These are phyloP conservation scores for Neurospora sp. DNA, from an alignment of 495 filamentous ascomycete genomes.

Conservation along the genomic window DNA sequence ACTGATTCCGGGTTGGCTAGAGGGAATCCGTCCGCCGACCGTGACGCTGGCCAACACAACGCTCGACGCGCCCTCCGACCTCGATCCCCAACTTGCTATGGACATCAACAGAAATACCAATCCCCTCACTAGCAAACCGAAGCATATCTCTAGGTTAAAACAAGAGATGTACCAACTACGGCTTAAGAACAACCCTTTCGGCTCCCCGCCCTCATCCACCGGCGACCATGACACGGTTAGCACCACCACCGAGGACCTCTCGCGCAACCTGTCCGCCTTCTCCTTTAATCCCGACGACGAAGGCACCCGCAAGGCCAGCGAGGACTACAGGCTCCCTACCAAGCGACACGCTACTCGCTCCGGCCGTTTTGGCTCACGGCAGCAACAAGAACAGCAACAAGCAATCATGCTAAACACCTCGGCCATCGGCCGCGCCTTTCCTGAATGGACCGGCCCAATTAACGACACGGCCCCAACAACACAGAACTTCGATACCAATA, in stretches of 20 bases:
- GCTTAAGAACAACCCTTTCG: slow-evolving; percentile 33
- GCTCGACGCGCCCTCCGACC: slow-evolving; percentile 11
- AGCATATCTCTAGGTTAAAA: slow-evolving; percentile 25
- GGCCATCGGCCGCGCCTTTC: slow-evolving; percentile 50
- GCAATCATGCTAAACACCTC: slow-evolving; percentile 46
- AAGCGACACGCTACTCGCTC: slow-evolving; percentile 15
- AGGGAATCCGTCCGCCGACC: not conserved
- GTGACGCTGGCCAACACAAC: slow-evolving; percentile 2
- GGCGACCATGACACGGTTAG: slow-evolving; percentile 42
- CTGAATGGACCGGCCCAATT: slow-evolving; percentile 39
- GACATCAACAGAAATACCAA: slow-evolving; percentile 24
- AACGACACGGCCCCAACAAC: slow-evolving; percentile 10
- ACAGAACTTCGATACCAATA: slow-evolving; percentile 13
- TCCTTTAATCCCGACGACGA: slow-evolving; percentile 36
- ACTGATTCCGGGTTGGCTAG: not conserved
- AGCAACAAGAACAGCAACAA: not conserved
- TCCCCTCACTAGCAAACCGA: slow-evolving; percentile 16
- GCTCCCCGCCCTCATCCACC: slow-evolving; percentile 41
- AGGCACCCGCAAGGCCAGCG: slow-evolving; percentile 28
- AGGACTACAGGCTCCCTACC: slow-evolving; percentile 8
- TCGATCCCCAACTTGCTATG: slow-evolving; percentile 13
- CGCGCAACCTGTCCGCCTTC: slow-evolving; percentile 30
- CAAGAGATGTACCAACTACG: slow-evolving; percentile 26
- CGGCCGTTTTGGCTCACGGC: slow-evolving; percentile 18
- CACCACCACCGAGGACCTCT: slow-evolving; percentile 26